Evolutionary conservation across 805 yeast species (phyloP).

Genomic region (Candida ulmi): DNA sequence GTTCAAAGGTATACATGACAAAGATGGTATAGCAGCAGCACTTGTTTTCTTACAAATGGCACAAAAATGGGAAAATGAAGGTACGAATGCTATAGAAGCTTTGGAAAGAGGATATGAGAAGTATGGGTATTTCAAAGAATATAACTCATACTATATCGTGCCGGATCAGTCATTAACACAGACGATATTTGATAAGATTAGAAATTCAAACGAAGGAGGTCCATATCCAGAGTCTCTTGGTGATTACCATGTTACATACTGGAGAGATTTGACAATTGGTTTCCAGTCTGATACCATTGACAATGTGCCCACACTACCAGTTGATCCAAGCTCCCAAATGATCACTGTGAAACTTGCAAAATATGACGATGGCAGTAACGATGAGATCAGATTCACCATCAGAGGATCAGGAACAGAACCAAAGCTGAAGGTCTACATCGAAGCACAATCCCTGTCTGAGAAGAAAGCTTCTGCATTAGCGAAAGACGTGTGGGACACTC

Average conservation of each 20-base stretch:
- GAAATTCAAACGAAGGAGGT: conserved; percentile 26
- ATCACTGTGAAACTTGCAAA: conserved; percentile 53
- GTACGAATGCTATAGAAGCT: conserved; percentile 39
- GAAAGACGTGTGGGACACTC: conserved; percentile 55
- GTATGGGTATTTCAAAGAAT: conserved; percentile 80
- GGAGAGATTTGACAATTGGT: conserved; percentile 85
- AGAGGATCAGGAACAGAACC: conserved; percentile 98
- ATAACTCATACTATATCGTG: conserved; percentile 79
- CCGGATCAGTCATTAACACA: conserved; percentile 47
- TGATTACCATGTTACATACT: conserved; percentile 45
- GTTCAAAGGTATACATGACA: conserved; percentile 81
- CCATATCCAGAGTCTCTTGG: conserved; percentile 50
- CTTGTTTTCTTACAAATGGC: conserved; percentile 69
- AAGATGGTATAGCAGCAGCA: conserved; percentile 87
- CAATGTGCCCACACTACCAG: conserved; percentile 59
- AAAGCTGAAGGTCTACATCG: conserved; percentile 86
- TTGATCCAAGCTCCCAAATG: conserved; percentile 78
- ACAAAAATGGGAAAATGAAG: conserved; percentile 38
- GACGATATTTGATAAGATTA: conserved; percentile 49
- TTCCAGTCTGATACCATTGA: conserved; percentile 65
- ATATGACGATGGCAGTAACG: conserved; percentile 19
- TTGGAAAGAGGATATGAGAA: conserved; percentile 52
- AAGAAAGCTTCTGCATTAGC: conserved; percentile 48
- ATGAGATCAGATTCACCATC: conserved; percentile 65
- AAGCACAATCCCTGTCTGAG: conserved; percentile 53